phyloP scores from a whole-genome alignment of 495 filamentous ascomycete species.

The Cercophora newfieldiana region DNA sequence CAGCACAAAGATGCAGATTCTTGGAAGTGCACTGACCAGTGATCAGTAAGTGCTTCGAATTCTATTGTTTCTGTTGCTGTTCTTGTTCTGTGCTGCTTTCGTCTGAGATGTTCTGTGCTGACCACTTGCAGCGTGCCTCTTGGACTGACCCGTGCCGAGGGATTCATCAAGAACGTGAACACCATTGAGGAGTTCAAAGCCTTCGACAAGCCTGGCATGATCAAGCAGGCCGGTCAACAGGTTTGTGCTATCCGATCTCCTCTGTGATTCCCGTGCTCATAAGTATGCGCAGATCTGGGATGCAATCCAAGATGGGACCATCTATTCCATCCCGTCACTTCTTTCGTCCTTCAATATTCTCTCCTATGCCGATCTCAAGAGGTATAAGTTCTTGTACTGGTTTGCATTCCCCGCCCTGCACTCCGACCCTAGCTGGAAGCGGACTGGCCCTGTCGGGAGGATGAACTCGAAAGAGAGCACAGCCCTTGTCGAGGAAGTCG shows the following conservation, averaged over 20 bases:
- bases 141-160: slow-evolving; percentile 79
- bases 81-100: slow-evolving; percentile 3
- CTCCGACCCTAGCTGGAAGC: slow-evolving; percentile 79
- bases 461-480: slow-evolving; percentile 68
- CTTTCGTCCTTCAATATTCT: slow-evolving; percentile 84
- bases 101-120: no score
- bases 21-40: slow-evolving; percentile 78
- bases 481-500: slow-evolving; percentile 71
- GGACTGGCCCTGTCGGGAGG: slow-evolving; percentile 44
- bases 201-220: slow-evolving; percentile 67
- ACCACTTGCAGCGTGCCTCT: slow-evolving; percentile 61
- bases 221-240: slow-evolving; percentile 72
- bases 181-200: slow-evolving; percentile 91
- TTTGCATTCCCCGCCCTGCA: slow-evolving; percentile 93
- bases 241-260: slow-evolving; percentile 46
- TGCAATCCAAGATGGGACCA: slow-evolving; percentile 91
- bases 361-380: slow-evolving; percentile 95
- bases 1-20: slow-evolving; percentile 82
- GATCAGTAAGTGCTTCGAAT: slow-evolving; percentile 63
- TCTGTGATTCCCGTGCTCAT: slow-evolving; percentile 16
- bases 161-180: slow-evolving; percentile 93
- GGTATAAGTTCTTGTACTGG: slow-evolving; percentile 92
- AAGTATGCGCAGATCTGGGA: slow-evolving; percentile 77
- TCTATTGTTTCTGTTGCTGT: neutral
- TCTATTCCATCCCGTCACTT: slow-evolving; percentile 89